These are phyloP conservation scores for Fusarium sp. DNA, from an alignment of 2,329 filamentous ascomycete genomes.

Conservation along the genomic window DNA sequence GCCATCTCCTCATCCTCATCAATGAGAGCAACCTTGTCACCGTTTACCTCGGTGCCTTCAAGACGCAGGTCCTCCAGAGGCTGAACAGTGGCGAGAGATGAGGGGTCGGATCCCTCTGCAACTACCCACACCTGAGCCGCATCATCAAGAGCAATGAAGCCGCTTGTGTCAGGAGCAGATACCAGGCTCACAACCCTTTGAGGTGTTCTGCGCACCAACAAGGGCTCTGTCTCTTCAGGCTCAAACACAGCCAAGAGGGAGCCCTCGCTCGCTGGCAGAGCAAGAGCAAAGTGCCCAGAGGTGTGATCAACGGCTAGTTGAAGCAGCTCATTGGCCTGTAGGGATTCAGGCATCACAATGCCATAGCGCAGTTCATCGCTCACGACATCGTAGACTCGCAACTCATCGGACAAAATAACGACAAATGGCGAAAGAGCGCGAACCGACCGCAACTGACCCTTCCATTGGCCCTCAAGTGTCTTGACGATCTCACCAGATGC, in stretches of 20 bases:
- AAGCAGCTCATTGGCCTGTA: constrained; percentile 59
- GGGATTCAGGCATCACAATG: constrained; percentile 63
- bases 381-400: constrained; percentile 88
- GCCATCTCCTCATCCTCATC: constrained; percentile 57
- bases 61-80: constrained; percentile 67
- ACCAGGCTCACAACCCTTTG: constrained; percentile 75
- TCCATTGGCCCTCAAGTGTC: constrained; percentile 75
- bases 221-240: constrained; percentile 67
- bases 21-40: constrained; percentile 46
- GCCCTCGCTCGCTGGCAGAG: constrained; percentile 60
- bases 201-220: constrained; percentile 68
- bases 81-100: constrained; percentile 63
- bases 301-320: constrained; percentile 78
- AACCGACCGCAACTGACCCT: constrained; percentile 73
- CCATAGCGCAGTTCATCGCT: constrained; percentile 79
- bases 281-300: constrained; percentile 75
- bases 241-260: constrained; percentile 76
- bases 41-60: constrained; percentile 51
- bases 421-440: constrained; percentile 80
- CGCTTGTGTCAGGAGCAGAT: constrained; percentile 71
- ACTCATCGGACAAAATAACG: constrained; percentile 77
- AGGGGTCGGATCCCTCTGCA: constrained; percentile 68
- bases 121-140: constrained; percentile 77
- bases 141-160: constrained; percentile 83
- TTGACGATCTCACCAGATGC: constrained; percentile 74